phyloP scores from a whole-genome alignment of 352 stramenopile genomes.

The Pythium rhizo-oryzae region DNA sequence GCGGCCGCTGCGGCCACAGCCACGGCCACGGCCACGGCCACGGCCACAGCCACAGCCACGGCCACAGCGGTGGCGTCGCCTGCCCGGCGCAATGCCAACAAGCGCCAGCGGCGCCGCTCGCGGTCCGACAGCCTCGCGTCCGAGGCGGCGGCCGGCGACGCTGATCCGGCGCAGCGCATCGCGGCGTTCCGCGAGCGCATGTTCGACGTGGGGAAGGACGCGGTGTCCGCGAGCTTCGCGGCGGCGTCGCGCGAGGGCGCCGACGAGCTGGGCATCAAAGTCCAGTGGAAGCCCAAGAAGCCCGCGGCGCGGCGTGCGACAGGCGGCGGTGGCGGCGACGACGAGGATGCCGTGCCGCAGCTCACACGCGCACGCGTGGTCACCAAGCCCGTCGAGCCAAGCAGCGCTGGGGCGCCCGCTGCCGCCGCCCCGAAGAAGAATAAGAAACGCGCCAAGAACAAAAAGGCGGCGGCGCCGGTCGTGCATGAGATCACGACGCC shows the following conservation, averaged over 20 bases:
- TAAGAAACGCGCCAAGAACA: constrained; percentile 25
- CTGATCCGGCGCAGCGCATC: constrained; percentile 37
- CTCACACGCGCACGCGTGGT: constrained; percentile 14
- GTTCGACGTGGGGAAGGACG: constrained; percentile 49
- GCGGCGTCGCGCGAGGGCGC: neutral
- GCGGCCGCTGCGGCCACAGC: neutral
- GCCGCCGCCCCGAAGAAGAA: constrained; percentile 9
- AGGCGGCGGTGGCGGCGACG: neutral
- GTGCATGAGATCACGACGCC: constrained; percentile 14
- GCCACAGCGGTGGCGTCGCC: neutral
- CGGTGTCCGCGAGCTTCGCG: constrained; percentile 8
- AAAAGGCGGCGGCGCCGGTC: constrained; percentile 24
- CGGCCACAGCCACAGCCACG: neutral
- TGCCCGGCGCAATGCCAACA: neutral
- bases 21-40: neutral
- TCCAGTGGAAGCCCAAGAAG: constrained; percentile 52
- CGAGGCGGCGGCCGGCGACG: neutral
- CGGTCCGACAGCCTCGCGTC: constrained; percentile 33
- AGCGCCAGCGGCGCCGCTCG: constrained; percentile 1
- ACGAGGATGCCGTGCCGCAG: constrained; percentile 19
- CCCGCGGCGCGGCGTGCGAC: neutral
- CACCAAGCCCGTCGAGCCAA: neutral
- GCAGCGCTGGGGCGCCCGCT: neutral
- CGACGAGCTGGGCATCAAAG: constrained; percentile 36
- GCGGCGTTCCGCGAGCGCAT: constrained; percentile 56